Percentiles rank a stretch among this genome's conserved stretches.
Conservation (phyloP, 306 rosid genomes). For the Sindora glabra region DNA sequence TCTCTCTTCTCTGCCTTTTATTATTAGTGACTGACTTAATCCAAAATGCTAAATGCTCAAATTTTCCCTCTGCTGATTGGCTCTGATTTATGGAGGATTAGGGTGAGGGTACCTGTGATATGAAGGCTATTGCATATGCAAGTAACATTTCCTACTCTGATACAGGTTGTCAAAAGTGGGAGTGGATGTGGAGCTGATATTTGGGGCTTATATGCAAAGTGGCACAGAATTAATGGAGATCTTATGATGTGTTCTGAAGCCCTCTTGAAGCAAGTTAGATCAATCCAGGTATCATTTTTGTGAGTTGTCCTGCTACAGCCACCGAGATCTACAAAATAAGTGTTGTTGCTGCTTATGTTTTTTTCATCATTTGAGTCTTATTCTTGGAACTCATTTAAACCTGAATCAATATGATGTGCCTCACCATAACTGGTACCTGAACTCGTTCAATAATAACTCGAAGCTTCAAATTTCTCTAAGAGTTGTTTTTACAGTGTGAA, state of each 20-base stretch:
- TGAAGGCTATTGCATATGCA: background rate
- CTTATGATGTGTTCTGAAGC: slow-evolving; percentile 86
- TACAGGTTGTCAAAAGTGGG: slow-evolving; percentile 68
- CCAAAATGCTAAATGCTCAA: background rate
- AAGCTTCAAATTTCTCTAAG: no score
- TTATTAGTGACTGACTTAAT: background rate
- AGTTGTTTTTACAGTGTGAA: background rate
- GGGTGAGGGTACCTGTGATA: background rate
- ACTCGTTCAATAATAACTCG: no score
- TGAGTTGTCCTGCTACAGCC: background rate
- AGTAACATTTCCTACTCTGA: slow-evolving; percentile 17
- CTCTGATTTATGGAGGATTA: background rate
- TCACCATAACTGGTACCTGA: no score
- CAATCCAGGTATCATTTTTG: slow-evolving; percentile 94
- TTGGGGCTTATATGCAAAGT: slow-evolving; percentile 90
- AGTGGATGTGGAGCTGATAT: slow-evolving; percentile 58
- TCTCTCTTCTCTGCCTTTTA: background rate
- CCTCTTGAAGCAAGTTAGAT: slow-evolving; percentile 85
- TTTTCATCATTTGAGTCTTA: no score
- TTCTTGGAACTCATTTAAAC: no score
- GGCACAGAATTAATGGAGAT: slow-evolving; percentile 89
- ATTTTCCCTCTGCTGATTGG: background rate
- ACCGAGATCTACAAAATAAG: background rate
- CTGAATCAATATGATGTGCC: no score
- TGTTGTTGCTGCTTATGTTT: no score